These are phyloP conservation scores for Penicillium sp. DNA, from an alignment of 2,329 filamentous ascomycete genomes.

Conservation along the genomic window DNA sequence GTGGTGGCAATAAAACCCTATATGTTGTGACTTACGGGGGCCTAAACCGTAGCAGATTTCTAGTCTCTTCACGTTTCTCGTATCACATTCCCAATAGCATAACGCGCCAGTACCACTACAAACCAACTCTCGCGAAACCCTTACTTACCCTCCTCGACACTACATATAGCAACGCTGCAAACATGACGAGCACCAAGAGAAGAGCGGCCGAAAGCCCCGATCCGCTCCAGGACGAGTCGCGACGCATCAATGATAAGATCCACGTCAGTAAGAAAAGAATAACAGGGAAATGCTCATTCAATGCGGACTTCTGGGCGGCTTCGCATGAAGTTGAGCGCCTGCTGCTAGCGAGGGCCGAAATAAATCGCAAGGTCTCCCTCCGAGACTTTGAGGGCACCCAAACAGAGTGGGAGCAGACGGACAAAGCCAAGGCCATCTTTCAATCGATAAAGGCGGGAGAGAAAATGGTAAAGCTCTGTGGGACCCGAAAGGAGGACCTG, in stretches of 20 bases:
- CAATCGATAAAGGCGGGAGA: not conserved
- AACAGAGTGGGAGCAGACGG: constrained; percentile 4
- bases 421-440: not conserved
- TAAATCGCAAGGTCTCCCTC: not conserved
- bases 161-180: no score
- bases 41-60: no score
- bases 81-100: no score
- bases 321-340: not conserved
- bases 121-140: no score
- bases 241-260: not conserved
- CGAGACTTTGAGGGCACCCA: not conserved
- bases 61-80: no score
- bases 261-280: not conserved
- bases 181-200: not conserved
- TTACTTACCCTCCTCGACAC: no score
- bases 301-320: not conserved
- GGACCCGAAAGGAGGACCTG: not conserved
- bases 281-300: not conserved
- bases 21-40: no score
- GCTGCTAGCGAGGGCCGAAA: not conserved
- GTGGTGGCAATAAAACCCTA: no score
- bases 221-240: not conserved
- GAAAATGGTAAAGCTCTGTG: not conserved
- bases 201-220: not conserved
- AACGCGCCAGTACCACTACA: no score